A percentile compares a stretch with the other conserved stretches of the same genome.
These are phyloP conservation scores for Kodamaea plutei DNA, from an alignment of 1,139 yeast genomes.

Conservation along the genomic window DNA sequence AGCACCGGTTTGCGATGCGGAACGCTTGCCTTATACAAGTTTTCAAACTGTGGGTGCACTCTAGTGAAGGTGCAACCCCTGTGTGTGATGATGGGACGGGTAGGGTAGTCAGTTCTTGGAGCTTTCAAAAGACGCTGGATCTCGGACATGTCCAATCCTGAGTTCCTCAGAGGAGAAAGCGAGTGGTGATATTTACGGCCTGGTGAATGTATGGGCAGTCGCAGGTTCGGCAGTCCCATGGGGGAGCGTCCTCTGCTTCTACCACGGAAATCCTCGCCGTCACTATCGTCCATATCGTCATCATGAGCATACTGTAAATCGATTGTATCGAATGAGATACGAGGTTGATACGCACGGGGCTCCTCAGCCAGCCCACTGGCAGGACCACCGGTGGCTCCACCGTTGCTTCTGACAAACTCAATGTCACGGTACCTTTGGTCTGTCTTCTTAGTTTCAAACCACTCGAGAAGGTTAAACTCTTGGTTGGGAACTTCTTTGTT, in stretches of 20 bases:
- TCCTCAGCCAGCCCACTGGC: no score
- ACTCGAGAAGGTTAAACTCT: slow-evolving; percentile 21
- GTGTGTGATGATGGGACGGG: slow-evolving; percentile 49
- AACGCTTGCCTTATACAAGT: slow-evolving; percentile 30
- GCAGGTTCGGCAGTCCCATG: slow-evolving; percentile 3
- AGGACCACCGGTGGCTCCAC: slow-evolving; percentile 8
- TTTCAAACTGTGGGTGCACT: slow-evolving; percentile 41
- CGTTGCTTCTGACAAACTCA: slow-evolving; percentile 16
- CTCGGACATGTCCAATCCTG: slow-evolving; percentile 5
- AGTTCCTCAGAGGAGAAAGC: slow-evolving; percentile 5
- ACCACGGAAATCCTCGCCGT: slow-evolving; percentile 3
- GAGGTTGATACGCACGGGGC: slow-evolving; percentile 15
- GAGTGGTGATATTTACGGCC: slow-evolving; percentile 6
- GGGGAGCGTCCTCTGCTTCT: slow-evolving; percentile 7
- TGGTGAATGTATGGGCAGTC: slow-evolving; percentile 4
- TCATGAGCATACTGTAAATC: slow-evolving; percentile 27
- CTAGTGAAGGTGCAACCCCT: slow-evolving; percentile 49
- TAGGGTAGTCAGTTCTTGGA: slow-evolving; percentile 35
- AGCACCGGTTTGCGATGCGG: slow-evolving; percentile 36
- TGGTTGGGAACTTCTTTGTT: slow-evolving; percentile 2
- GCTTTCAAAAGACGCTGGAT: slow-evolving; percentile 8
- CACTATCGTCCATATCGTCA: slow-evolving; percentile 16
- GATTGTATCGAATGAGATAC: slow-evolving; percentile 46
- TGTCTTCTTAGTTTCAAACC: slow-evolving; percentile 16
- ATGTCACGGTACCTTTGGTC: slow-evolving; percentile 21